phyloP scores from a whole-genome alignment of 1,284 basidiomycete genomes.

The Apiotrichum sp. region DNA sequence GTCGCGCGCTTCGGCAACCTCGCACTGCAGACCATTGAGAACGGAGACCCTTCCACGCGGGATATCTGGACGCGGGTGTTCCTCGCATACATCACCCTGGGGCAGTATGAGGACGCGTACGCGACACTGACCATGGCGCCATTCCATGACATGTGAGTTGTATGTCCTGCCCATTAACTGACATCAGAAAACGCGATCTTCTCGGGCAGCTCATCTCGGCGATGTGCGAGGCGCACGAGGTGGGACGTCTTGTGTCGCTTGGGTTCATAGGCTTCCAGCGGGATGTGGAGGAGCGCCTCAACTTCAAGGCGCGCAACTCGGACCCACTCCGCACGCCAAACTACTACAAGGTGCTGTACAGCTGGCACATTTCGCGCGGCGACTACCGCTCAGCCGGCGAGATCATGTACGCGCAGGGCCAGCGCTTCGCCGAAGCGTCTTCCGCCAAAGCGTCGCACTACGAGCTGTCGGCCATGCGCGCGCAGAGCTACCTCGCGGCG shows the following conservation, averaged over 20 bases:
- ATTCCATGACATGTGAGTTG: slow-evolving; percentile 65
- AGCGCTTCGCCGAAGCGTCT: slow-evolving; percentile 59
- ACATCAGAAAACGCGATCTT: slow-evolving; percentile 66
- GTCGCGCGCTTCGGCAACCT: slow-evolving; percentile 69
- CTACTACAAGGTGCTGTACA: slow-evolving; percentile 90
- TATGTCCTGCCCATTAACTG: neutral
- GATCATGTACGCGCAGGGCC: slow-evolving; percentile 89
- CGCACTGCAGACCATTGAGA: slow-evolving; percentile 54
- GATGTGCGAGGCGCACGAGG: slow-evolving; percentile 86
- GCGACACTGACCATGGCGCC: slow-evolving; percentile 65
- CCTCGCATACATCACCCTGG: slow-evolving; percentile 65
- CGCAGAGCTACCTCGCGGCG: slow-evolving; percentile 72
- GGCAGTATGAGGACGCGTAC: slow-evolving; percentile 79
- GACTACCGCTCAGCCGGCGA: slow-evolving; percentile 83
- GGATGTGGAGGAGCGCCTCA: slow-evolving; percentile 81
- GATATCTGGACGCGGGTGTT: slow-evolving; percentile 74
- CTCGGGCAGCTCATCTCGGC: slow-evolving; percentile 73
- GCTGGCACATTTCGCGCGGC: slow-evolving; percentile 79
- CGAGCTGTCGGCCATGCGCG: slow-evolving; percentile 64
- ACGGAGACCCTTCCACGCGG: slow-evolving; percentile 52
- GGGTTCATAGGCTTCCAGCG: slow-evolving; percentile 80
- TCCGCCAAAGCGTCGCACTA: slow-evolving; percentile 47
- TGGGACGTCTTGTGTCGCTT: slow-evolving; percentile 71
- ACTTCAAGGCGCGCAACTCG: slow-evolving; percentile 90
- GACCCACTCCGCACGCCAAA: slow-evolving; percentile 79